Evolutionary conservation across 2,329 filamentous ascomycete species (phyloP).

Genomic region (Juglanconis juglandina): DNA sequence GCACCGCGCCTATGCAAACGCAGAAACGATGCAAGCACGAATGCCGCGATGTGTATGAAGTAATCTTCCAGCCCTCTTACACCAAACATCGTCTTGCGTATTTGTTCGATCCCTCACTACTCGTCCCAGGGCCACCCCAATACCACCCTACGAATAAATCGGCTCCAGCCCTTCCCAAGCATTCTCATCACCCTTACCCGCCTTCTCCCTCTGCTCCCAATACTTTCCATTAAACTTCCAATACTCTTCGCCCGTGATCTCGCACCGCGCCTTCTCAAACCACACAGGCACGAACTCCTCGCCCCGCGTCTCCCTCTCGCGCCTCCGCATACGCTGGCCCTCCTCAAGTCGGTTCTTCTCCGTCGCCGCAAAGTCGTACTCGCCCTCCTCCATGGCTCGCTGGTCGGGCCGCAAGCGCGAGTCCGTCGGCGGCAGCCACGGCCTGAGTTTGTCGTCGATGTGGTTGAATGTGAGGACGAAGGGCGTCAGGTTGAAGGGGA

Average conservation of each 20-base stretch:
- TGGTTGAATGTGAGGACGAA: conserved; percentile 92
- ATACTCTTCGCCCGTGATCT: conserved; percentile 80
- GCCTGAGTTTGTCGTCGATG: conserved; percentile 73
- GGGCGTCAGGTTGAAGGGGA: conserved; percentile 95
- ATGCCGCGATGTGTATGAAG: no score
- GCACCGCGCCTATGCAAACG: no score
- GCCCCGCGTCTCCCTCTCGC: conserved; percentile 70
- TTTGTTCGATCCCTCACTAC: neutral
- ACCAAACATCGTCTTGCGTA: no score
- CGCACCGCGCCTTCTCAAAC: conserved; percentile 72
- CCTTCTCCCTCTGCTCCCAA: conserved; percentile 71
- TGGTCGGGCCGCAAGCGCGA: conserved; percentile 92
- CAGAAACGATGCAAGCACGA: no score
- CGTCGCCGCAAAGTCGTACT: conserved; percentile 86
- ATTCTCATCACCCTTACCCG: conserved; percentile 54
- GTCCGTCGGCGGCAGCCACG: conserved; percentile 84
- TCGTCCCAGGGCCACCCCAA: neutral
- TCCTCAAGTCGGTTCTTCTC: conserved; percentile 96
- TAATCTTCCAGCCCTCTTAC: no score
- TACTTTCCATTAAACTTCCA: conserved; percentile 90
- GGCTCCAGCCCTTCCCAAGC: conserved; percentile 73
- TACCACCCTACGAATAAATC: conserved; percentile 50
- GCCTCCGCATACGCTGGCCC: conserved; percentile 75
- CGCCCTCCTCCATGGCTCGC: conserved; percentile 96
- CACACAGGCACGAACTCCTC: conserved; percentile 81